Evolutionary conservation across 345 rosid species (phyloP).

Genomic region (Gossypium thurberi): DNA sequence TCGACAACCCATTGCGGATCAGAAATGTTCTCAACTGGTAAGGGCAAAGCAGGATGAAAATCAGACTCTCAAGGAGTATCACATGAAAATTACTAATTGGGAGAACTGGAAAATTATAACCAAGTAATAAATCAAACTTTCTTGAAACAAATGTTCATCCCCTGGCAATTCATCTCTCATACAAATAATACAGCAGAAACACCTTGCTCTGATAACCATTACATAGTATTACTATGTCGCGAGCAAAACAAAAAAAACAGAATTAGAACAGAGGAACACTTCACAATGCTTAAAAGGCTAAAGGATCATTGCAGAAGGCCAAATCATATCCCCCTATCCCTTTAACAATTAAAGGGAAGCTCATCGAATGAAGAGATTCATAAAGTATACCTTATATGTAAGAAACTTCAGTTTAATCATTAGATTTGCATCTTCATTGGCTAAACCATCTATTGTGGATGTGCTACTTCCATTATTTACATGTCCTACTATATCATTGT

Average conservation of each 20-base stretch:
- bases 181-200: neutral
- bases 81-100: neutral
- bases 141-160: neutral
- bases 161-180: neutral
- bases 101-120: neutral
- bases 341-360: neutral
- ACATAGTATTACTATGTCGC: neutral
- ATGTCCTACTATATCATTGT: slow-evolving; percentile 27
- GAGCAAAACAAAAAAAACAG: neutral
- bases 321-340: neutral
- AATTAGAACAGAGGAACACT: neutral
- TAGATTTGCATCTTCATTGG: slow-evolving; percentile 80
- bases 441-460: slow-evolving; percentile 43
- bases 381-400: slow-evolving; percentile 66
- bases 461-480: slow-evolving; percentile 33
- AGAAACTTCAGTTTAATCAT: slow-evolving; percentile 95
- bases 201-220: neutral
- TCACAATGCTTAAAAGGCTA: neutral
- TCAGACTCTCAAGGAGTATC: neutral
- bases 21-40: slow-evolving; percentile 84
- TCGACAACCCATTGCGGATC: slow-evolving; percentile 85
- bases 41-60: slow-evolving; percentile 11
- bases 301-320: neutral
- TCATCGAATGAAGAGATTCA: neutral
- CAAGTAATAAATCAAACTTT: neutral